Evolutionary conservation across 225 moss, liverwort and hornwort species (phyloP).

Genomic region (Physcomitrium patens): DNA sequence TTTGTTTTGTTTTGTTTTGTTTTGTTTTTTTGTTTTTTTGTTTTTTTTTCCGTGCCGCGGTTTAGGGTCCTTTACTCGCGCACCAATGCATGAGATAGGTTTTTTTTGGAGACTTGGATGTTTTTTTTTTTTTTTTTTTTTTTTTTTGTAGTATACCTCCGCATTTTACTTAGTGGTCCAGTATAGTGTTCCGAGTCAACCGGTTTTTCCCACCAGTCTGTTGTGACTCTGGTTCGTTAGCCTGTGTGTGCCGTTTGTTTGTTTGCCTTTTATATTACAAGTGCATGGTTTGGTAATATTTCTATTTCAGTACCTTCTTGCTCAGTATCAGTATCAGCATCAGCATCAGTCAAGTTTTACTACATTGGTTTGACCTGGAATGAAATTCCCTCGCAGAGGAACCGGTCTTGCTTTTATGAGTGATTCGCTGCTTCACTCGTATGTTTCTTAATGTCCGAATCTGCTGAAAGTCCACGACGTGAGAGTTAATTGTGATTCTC

Average conservation of each 20-base stretch:
- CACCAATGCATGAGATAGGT: background rate
- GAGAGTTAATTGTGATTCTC: background rate
- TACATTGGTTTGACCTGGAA: conserved; percentile 19
- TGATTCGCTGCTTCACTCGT: background rate
- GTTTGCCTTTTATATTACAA: background rate
- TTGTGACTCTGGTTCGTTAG: background rate
- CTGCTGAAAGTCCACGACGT: background rate
- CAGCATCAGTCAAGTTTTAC: background rate
- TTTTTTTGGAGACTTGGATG: background rate
- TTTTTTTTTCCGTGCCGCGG: too few species aligned
- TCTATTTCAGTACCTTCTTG: background rate
- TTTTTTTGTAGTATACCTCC: background rate
- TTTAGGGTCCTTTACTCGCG: background rate
- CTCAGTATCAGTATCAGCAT: too few species aligned
- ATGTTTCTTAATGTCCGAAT: background rate
- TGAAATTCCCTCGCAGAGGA: background rate
- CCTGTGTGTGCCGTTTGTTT: background rate
- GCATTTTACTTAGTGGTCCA: background rate
- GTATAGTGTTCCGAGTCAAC: background rate
- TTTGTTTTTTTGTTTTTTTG: background rate
- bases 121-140: background rate
- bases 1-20: background rate
- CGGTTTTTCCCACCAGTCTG: background rate
- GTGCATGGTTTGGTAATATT: background rate
- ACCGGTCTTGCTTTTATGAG: background rate